Evolutionary conservation across 78 protist species (phyloP).

Genomic region (Capsaspora owczarzaki): DNA sequence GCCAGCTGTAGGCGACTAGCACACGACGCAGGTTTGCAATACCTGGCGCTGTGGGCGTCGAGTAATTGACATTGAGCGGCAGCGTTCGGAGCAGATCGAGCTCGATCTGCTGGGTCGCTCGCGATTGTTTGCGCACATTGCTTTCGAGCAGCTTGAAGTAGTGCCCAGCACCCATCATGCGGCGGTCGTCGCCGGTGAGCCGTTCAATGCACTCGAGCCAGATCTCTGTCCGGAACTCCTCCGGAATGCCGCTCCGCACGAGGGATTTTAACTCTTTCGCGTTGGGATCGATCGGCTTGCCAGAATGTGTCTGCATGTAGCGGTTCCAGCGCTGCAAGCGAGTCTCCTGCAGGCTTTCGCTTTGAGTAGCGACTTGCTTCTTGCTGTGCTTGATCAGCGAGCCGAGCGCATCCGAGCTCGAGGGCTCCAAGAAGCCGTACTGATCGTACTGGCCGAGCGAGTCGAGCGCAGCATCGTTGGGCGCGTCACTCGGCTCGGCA

Average conservation of each 20-base stretch:
- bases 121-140: no score
- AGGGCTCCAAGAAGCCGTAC: no score
- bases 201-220: background rate
- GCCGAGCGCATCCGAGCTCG: no score
- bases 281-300: background rate
- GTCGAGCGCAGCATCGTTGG: no score
- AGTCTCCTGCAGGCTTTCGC: background rate
- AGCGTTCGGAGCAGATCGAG: constrained; percentile 5
- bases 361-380: background rate
- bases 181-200: background rate
- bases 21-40: background rate
- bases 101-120: background rate
- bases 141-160: background rate
- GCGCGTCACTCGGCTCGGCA: no score
- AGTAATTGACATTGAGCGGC: background rate
- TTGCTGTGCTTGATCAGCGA: background rate
- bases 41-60: background rate
- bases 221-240: background rate
- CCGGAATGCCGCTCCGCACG: background rate
- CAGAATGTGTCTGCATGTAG: background rate
- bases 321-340: background rate
- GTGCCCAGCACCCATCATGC: background rate
- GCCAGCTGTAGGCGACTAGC: background rate
- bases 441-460: no score
- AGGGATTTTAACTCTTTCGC: background rate